Evolutionary conservation across 1,139 yeast genomes (phyloP), one percentile per base, ranked within the genome.

Genomic region (Waltiozyma sp.): DNA sequence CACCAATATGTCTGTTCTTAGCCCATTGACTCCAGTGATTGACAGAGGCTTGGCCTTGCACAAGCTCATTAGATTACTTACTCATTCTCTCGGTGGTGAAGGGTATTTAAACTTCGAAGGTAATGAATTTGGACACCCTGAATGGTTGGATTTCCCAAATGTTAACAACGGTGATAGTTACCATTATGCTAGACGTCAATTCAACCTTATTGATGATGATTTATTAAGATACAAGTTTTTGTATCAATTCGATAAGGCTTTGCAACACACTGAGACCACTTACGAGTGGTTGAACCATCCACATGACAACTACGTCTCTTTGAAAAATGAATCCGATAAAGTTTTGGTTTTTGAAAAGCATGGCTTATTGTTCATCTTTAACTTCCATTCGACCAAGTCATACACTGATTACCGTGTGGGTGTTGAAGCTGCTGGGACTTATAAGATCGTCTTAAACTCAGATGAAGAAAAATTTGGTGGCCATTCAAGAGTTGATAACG

Each of bases 51-150:
- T 91, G 40, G 77, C 96, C 11, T 69, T 91, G 49, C 98, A 91
- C 66, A 91, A 91, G 62, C 64, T 91, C 76, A 89, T 91, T 49
- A 72, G 98, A 50, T 70, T 91, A 47, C 58, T 89, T 28, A 89
- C 97, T 1, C 91, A 86, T 57, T 68, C 91, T 0, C 69, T 91
- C 23, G 97, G 97, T 41, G 98, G 98, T 46, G 97, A 91, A 62
- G 96, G 95, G 0, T 91, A 89, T 60, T 73, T 91, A 57, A 89
- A 88, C 59, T 91, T 91, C 58, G 97, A 89, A 68, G 98, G 98
- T 45, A 91, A 91, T 58, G 98, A 91, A 64, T 91, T 91, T 66
- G 98, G 98, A 15, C 98, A 91, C 57, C 98, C 98, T 3, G 98
- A 91, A 61, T 91, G 98, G 98, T 73, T 91, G 41, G 98, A 91